A percentile compares a stretch with the other conserved stretches of the same genome.
These are phyloP conservation scores for Saccharomyces pastorianus DNA, from an alignment of 1,139 yeast species.

Conservation along the genomic window DNA sequence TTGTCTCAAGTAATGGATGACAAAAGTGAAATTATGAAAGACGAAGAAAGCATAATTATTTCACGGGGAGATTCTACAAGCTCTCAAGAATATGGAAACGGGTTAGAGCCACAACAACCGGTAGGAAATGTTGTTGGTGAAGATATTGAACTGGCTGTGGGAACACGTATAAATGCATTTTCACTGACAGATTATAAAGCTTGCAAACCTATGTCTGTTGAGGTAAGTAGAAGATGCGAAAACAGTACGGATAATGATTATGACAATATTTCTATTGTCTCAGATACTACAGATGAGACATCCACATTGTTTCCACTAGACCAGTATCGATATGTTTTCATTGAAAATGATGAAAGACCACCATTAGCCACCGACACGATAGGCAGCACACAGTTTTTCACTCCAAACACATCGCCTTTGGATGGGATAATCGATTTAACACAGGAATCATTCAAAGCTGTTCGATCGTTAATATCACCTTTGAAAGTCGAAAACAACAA, in stretches of 20 bases:
- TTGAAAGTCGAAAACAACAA: constrained; percentile 11
- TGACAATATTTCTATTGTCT: constrained; percentile 4
- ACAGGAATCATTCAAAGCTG: constrained; percentile 26
- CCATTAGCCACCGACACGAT: not conserved
- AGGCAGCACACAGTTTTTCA: constrained; percentile 6
- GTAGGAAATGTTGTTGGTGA: not conserved
- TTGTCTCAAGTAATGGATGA: constrained; percentile 27
- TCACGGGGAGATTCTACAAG: not conserved
- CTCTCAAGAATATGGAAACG: not conserved
- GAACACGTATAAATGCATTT: not conserved
- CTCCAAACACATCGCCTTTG: constrained; percentile 6
- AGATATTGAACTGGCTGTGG: constrained; percentile 4
- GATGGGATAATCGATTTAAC: constrained; percentile 24
- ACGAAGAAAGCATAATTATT: not conserved
- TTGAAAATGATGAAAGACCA: not conserved
- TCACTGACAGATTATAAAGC: not conserved
- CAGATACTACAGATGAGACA: constrained; percentile 18
- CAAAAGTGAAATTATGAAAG: constrained; percentile 4
- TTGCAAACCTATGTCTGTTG: not conserved
- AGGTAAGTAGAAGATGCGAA: constrained; percentile 1
- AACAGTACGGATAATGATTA: constrained; percentile 3
- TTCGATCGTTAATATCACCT: constrained; percentile 25
- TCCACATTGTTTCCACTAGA: constrained; percentile 7
- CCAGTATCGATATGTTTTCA: not conserved
- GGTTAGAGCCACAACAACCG: not conserved